phyloP scores from a whole-genome alignment of 495 filamentous ascomycete genomes.

The Chaetomidium leptoderma region DNA sequence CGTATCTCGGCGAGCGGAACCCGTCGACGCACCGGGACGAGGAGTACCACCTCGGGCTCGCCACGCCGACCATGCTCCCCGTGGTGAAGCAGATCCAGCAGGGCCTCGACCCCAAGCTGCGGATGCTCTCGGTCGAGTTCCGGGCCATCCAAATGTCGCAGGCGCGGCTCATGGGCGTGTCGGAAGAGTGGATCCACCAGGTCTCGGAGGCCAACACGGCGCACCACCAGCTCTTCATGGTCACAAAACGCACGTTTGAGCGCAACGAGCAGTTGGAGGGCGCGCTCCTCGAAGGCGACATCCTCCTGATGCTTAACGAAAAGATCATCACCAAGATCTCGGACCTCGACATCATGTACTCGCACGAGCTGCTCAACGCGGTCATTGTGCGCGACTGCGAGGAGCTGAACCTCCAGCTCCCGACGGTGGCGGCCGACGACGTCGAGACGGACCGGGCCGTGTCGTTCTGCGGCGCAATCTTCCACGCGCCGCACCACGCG shows the following conservation, averaged over 20 bases:
- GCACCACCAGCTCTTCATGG: constrained; percentile 96
- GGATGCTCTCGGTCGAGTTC: constrained; percentile 90
- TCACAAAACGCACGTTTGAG: constrained; percentile 72
- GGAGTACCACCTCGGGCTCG: constrained; percentile 93
- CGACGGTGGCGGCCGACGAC: constrained; percentile 83
- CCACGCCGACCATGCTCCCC: constrained; percentile 81
- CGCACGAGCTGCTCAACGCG: constrained; percentile 75
- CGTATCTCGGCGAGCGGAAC: constrained; percentile 86
- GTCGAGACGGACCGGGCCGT: constrained; percentile 88
- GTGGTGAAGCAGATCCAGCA: constrained; percentile 79
- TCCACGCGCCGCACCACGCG: constrained; percentile 92
- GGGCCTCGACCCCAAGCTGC: constrained; percentile 69
- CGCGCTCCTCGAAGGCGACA: constrained; percentile 79
- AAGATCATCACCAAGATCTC: constrained; percentile 89
- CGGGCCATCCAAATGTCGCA: constrained; percentile 95
- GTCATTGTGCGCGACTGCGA: constrained; percentile 80
- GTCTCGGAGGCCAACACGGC: constrained; percentile 82
- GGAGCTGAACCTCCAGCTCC: constrained; percentile 72
- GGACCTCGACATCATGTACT: constrained; percentile 95
- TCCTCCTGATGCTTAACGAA: constrained; percentile 85
- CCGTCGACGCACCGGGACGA: constrained; percentile 77
- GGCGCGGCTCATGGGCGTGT: constrained; percentile 96
- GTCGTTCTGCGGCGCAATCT: constrained; percentile 89
- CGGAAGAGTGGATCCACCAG: constrained; percentile 89
- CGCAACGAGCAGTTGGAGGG: constrained; percentile 55